Conservation (phyloP, 805 yeast genomes). For the Yarrowia yakushimensis region DNA sequence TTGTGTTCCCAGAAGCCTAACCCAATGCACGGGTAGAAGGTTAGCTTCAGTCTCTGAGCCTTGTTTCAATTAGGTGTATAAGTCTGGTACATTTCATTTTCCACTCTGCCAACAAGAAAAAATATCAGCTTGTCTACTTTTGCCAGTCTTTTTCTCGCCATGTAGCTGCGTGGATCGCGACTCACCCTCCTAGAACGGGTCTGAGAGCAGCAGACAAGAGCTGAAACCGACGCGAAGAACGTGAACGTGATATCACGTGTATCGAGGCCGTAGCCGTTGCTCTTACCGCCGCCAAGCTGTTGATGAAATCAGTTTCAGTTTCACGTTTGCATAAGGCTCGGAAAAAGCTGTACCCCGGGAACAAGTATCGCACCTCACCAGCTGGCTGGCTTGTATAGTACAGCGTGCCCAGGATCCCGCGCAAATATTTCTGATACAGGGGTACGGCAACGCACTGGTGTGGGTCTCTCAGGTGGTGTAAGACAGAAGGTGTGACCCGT, state of each 20-base stretch:
- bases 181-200: neutral
- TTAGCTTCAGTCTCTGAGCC: neutral
- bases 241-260: too few relatives aligned
- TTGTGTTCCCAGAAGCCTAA: neutral
- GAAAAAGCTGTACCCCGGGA: constrained; percentile 22
- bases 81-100: constrained; percentile 13
- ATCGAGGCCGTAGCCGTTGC: too few relatives aligned
- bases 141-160: too few relatives aligned
- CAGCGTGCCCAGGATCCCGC: neutral
- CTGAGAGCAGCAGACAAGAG: too few relatives aligned
- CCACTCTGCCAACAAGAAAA: neutral
- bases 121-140: too few relatives aligned
- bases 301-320: constrained; percentile 12
- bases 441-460: neutral
- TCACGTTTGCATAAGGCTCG: constrained; percentile 23
- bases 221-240: too few relatives aligned
- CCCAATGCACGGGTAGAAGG: neutral
- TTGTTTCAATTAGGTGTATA: constrained; percentile 2
- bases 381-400: neutral
- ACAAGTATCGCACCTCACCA: neutral
- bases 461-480: neutral
- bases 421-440: constrained; percentile 5
- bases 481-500: neutral
- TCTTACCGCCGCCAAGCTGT: constrained; percentile 18
- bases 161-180: too few relatives aligned